Evolutionary conservation across 306 rosid genomes (phyloP).

Genomic region (Acacia crassicarpa): DNA sequence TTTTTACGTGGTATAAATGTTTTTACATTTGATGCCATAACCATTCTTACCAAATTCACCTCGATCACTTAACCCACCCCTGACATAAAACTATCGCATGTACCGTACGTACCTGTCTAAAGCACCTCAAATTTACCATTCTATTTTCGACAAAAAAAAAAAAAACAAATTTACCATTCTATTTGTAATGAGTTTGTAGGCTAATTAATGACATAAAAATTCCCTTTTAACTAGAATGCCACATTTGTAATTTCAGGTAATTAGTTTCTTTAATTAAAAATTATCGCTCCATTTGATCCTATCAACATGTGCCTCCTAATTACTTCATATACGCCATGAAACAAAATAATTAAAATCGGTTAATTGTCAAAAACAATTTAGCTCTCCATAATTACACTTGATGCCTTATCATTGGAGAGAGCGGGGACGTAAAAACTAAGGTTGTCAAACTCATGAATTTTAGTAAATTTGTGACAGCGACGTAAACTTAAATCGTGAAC

Average conservation of each 20-base stretch:
- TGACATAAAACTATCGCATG: not conserved
- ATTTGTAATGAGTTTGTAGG: no score
- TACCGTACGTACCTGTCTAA: not conserved
- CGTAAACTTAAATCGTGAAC: no score
- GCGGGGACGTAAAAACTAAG: no score
- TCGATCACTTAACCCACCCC: not conserved
- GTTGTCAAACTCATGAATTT: no score
- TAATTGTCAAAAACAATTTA: not conserved
- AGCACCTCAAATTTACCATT: not conserved
- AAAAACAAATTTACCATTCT: not conserved
- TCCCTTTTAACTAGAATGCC: no score
- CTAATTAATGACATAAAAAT: no score
- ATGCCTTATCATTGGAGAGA: not conserved
- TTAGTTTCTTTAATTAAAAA: no score
- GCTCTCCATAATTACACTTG: not conserved
- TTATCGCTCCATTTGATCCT: not conserved
- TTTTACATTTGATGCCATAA: no score
- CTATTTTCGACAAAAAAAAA: no score
- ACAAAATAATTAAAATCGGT: no score
- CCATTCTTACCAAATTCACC: not conserved
- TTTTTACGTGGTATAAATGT: not conserved
- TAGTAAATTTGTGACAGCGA: no score
- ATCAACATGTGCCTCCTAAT: not conserved
- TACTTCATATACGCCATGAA: not conserved
- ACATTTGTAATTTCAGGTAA: no score